Evolutionary conservation across 345 rosid genomes (phyloP), one percentile per base, ranked within the genome.

Genomic region (Linum tenue): DNA sequence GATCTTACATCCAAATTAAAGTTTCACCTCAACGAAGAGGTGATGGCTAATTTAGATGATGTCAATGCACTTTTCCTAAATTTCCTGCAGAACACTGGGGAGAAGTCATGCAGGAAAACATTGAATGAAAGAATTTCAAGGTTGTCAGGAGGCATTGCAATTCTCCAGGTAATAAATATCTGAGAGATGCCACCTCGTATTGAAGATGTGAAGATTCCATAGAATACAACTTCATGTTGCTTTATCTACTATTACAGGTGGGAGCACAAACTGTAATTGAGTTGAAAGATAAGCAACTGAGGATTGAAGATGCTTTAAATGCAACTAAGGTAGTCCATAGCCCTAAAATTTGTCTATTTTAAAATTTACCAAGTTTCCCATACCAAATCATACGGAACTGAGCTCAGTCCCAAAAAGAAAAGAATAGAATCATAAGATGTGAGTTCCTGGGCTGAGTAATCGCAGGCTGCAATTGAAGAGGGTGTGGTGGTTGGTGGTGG

Each of bases 401-500:
- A 22, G 31, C 31, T 22, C 31, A 22, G 31, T 22, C 31, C 31
- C 31, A 22, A 22, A 22, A 22, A 22, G 31, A 22, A 22, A 22
- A 22, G 22, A 10, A 10, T 56, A 2, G 37, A 17, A 55, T 16
- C 43, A 44, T 37, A 6, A 37, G 56, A 62, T 55, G 55, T 62
- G 67, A 55, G 66, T 51, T 60, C 66, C 55, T 78, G 55, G 71
- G 62, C 66, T 64, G 44, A 62, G 39, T 60, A 63, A 70, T 63
- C 72, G 72, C 80, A 92, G 98, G 87, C 97, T 57, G 95, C 97
- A 51, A 85, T 87, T 44, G 98, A 92, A 81, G 96, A 92, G 87
- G 97, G 98, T 51, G 79, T 92, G 48, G 91, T 92, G 60, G 91
- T 87, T 57, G 97, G 97, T 56, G 98, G 97, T 64, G 98, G 96